Conservation (phyloP, 108 stramenopile genomes). For the Hondaea fermentalgiana region DNA sequence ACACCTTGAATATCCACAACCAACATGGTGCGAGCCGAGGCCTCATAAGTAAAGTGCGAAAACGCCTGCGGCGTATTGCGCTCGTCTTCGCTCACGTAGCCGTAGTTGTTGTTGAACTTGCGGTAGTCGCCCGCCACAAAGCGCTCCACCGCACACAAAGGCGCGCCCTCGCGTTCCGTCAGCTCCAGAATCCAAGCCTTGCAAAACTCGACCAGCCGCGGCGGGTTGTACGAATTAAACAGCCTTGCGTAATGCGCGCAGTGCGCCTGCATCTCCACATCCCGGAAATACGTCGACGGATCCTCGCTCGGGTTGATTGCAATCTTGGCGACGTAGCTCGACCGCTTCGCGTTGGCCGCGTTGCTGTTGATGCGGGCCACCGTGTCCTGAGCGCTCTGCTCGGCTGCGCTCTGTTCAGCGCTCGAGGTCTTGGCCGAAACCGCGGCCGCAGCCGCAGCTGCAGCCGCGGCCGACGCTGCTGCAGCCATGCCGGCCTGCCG, state of each 20-base stretch:
- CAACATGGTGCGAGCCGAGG: background rate
- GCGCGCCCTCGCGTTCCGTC: background rate
- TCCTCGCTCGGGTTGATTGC: constrained; percentile 14
- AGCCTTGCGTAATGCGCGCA: background rate
- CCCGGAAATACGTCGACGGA: background rate
- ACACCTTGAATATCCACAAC: constrained; percentile 25
- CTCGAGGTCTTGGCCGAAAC: too few species aligned
- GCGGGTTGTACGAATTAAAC: constrained; percentile 1
- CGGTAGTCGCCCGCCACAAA: background rate
- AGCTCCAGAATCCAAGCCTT: constrained; percentile 13
- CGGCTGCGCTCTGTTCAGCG: background rate
- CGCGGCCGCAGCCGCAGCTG: background rate
- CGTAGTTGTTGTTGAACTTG: constrained; percentile 6
- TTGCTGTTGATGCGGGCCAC: background rate
- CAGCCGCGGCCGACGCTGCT: background rate
- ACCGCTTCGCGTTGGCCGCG: background rate
- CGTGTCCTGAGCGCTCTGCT: background rate
- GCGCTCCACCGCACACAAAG: background rate
- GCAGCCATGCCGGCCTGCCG: background rate
- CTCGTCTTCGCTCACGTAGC: background rate
- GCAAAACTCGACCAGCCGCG: constrained; percentile 2
- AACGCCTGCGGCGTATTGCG: constrained; percentile 17
- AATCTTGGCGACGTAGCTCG: constrained; percentile 1
- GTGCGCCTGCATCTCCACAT: constrained; percentile 11
- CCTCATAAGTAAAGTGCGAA: background rate